Base-by-base conservation (phyloP, 805 yeast species). In the Metschnikowia picachoensis region DNA sequence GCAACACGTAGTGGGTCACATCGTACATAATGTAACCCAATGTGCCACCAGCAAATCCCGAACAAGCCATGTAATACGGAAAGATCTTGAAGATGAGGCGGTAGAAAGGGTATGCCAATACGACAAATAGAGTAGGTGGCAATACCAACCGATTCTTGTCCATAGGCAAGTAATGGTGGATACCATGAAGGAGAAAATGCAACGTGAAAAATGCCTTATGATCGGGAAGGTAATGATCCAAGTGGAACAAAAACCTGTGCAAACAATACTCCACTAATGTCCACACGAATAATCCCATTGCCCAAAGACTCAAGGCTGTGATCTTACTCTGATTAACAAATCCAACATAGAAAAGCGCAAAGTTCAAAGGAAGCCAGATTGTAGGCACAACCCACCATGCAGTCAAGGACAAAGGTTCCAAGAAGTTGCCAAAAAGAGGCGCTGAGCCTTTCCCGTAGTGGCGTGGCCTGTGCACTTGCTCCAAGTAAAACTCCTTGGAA, bases 401-500 rank as follows among this genome's bases (percentile, higher is more conserved):
- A 3, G 99, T 94, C 60, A 85, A 73, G 8, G 95, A 82, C 25
- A 94, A 62, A 4, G 97, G 97, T 68, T 94, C 99, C 49, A 94
- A 72, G 66, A 92, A 87, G 67, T 91, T 90, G 40, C 99, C 99
- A 66, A 94, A 94, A 44, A 94, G 65, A 7, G 91, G 97, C 11
- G 99, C 99, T 3, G 97, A 88, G 10, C 97, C 97, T 63, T 90
- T 83, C 54, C 98, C 98, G 63, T 91, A 94, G 67, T 94, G 99
- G 64, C 99, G 83, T 44, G 99, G 99, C 68, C 97, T 82, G 67
- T 94, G 99, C 36, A 94, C 94, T 68, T 94, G 97, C 63, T 90
- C 96, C 61, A 94, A 74, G 66, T 94, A 94, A 60, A 94, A 92
- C 36, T 88, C 95, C 63, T 87, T 92, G 35, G 86, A 62, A 74